These are phyloP conservation scores for Claviceps cyperi DNA, from an alignment of 2,329 filamentous ascomycete species.

Conservation along the genomic window DNA sequence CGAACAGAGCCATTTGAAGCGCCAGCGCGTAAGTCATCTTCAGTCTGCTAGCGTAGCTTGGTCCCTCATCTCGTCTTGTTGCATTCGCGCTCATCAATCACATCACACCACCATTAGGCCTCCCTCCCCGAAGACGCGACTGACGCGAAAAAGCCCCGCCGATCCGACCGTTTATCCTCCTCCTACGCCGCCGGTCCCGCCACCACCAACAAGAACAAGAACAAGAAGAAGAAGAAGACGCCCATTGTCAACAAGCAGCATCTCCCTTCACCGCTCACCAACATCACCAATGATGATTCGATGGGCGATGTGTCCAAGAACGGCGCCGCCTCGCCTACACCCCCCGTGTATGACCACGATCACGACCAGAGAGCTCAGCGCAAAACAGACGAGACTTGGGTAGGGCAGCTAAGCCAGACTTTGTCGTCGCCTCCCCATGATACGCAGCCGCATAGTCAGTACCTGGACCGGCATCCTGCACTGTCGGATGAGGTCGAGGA, in stretches of 20 bases:
- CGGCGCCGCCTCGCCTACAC: constrained; percentile 55
- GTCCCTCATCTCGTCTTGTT: constrained; percentile 6
- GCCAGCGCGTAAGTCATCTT: constrained; percentile 48
- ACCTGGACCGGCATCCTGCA: constrained; percentile 54
- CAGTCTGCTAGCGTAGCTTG: constrained; percentile 11
- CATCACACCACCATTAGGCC: constrained; percentile 30
- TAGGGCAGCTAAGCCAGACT: constrained; percentile 23
- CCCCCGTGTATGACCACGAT: constrained; percentile 44
- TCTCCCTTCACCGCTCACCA: constrained; percentile 69
- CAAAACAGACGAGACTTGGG: constrained; percentile 33
- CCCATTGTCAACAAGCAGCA: constrained; percentile 50
- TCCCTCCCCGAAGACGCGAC: constrained; percentile 49
- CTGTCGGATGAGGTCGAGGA: constrained; percentile 74
- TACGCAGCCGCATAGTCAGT: constrained; percentile 50
- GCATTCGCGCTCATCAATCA: constrained; percentile 12
- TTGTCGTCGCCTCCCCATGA: constrained; percentile 51
- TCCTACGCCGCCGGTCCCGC: constrained; percentile 17
- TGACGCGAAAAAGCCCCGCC: constrained; percentile 71
- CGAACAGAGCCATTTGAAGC: constrained; percentile 78
- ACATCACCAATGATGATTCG: constrained; percentile 40
- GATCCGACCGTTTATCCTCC: constrained; percentile 53
- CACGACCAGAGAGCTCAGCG: constrained; percentile 31
- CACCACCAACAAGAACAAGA: neutral
- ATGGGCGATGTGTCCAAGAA: constrained; percentile 46
- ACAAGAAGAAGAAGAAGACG: constrained; percentile 31